Percentiles rank a stretch among this genome's conserved stretches.
phyloP scores from a whole-genome alignment of 495 filamentous ascomycete genomes.

The Hypomontagnella submonticulosa region DNA sequence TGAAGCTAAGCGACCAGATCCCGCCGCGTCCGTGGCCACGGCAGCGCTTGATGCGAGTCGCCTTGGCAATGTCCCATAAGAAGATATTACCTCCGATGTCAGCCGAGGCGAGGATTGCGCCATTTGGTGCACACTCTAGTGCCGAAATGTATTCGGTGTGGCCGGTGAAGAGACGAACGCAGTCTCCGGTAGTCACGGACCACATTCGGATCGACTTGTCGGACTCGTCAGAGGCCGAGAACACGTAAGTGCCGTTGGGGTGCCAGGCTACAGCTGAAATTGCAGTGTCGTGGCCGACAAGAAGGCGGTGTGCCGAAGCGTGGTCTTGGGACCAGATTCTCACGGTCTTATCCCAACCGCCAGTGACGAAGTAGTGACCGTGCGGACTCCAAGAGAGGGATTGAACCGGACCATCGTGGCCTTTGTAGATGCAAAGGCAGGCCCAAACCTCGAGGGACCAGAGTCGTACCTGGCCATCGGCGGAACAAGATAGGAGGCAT shows the following conservation, averaged over 20 bases:
- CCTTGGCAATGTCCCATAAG: constrained; percentile 90
- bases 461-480: constrained; percentile 85
- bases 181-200: constrained; percentile 84
- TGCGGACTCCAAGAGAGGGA: constrained; percentile 91
- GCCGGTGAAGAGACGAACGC: constrained; percentile 91
- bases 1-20: constrained; percentile 92
- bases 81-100: constrained; percentile 87
- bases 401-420: constrained; percentile 88
- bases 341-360: constrained; percentile 86
- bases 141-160: constrained; percentile 86
- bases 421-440: constrained; percentile 91
- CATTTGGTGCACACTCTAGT: constrained; percentile 84
- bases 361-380: constrained; percentile 94
- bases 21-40: constrained; percentile 93
- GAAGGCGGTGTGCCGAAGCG: constrained; percentile 86
- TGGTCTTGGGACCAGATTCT: constrained; percentile 92
- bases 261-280: constrained; percentile 90
- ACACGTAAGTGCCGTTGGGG: constrained; percentile 90
- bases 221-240: constrained; percentile 80
- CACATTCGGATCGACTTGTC: constrained; percentile 98
- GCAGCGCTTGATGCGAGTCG: constrained; percentile 86
- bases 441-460: constrained; percentile 93
- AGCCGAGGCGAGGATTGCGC: constrained; percentile 87
- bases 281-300: constrained; percentile 89
- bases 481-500: constrained; percentile 86